Base-by-base conservation (phyloP, 768 basidiomycete genomes). In the Galerina sulciceps region DNA sequence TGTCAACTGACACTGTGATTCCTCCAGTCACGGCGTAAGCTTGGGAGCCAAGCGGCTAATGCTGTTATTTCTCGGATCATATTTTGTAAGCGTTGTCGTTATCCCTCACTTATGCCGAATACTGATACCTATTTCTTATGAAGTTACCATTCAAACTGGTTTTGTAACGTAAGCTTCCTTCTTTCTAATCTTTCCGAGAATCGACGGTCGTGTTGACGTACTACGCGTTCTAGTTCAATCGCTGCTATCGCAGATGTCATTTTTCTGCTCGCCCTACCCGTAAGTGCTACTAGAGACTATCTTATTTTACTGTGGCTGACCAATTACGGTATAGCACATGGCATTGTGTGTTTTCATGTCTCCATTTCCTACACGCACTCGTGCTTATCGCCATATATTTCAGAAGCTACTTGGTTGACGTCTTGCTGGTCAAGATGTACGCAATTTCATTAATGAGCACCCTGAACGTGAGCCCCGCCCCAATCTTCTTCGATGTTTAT, bases 81-180 rank as follows among this genome's bases (percentile, higher is more conserved):
- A 23, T 20, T 55, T 6, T 61, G 66, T 67, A 41, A 43, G 66
- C 57, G 26, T 31, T 31, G 26, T 31, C 57, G 26, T 31, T 31
- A 8, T 31, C 26, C 26, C 26, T 31, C 8, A 4, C 4, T 31
- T 8, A 31, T n/a, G 17, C 37, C 10, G 2, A 17, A 20, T 31
- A 11, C 4, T 55, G n/a, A 6, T 15, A 9, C 17, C 8, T 10
- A 13, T 17, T 23, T n/a, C 14, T 6, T 26, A 34, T 41, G 3
- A 17, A 67, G 66, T 65, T 5, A 62, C 66, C 2, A 61, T 67
- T 13, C 64, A 67, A 38, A 67, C 64, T 9, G 66, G 66, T 14
- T 42, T 67, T 5, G 23, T 67, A 14, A 67, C 66, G 61, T 65
- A 52, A 37, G 57, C 55, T 10, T 47, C 20, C 8, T 31, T 31